Conservation (phyloP, 495 filamentous ascomycete species). For the Talaromyces trachyspermus region DNA sequence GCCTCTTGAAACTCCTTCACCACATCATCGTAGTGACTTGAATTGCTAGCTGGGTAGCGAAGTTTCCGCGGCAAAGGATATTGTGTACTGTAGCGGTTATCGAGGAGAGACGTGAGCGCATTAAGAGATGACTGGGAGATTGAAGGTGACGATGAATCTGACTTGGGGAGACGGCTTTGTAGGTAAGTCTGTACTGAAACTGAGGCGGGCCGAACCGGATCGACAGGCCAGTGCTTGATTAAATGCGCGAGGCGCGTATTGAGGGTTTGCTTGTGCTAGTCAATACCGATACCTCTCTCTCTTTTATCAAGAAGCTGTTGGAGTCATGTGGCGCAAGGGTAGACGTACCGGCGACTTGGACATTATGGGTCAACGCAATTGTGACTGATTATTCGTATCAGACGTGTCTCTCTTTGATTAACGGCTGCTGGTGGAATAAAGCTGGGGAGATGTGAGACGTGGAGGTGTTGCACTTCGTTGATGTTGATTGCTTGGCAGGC, state of each 20-base stretch:
- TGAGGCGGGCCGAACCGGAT: conserved; percentile 64
- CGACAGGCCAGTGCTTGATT: conserved; percentile 70
- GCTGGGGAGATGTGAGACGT: too few species aligned
- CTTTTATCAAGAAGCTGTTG: not conserved
- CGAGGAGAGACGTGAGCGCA: conserved; percentile 66
- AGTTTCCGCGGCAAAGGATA: conserved; percentile 58
- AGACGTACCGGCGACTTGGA: conserved; percentile 22
- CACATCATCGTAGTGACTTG: conserved; percentile 68
- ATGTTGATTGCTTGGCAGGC: too few species aligned
- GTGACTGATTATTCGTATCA: too few species aligned
- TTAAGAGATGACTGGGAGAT: conserved; percentile 57
- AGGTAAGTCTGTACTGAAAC: conserved; percentile 68
- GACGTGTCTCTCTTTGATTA: too few species aligned
- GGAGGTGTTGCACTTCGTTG: too few species aligned
- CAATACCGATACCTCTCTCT: not conserved
- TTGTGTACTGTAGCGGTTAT: conserved; percentile 62
- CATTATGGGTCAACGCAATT: conserved; percentile 16
- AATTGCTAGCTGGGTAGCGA: conserved; percentile 64
- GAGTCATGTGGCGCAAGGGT: not conserved
- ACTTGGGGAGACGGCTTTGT: conserved; percentile 47
- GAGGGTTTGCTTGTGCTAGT: conserved; percentile 46
- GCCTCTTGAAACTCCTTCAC: conserved; percentile 66
- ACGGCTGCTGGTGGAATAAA: too few species aligned
- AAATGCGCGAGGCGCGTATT: conserved; percentile 47
- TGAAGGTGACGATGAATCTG: conserved; percentile 17